These are phyloP conservation scores for Capsicum baccatum DNA, from an alignment of 257 asterid genomes.

Conservation along the genomic window DNA sequence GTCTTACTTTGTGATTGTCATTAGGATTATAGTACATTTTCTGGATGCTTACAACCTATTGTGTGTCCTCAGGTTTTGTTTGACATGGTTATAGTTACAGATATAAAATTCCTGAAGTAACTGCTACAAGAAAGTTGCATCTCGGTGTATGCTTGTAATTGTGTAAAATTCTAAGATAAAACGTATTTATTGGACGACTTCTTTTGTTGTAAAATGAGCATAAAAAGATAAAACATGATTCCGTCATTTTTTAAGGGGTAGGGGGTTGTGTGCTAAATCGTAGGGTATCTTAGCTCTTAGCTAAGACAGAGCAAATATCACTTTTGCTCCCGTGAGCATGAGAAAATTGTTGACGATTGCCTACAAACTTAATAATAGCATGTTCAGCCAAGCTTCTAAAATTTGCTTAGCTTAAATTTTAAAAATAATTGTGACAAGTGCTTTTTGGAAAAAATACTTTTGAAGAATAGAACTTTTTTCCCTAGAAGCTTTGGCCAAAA, in stretches of 20 bases:
- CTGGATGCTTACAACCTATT: background rate
- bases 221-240: background rate
- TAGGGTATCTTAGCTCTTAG: conserved; percentile 2
- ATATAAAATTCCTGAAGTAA: background rate
- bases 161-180: background rate
- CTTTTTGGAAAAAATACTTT: no score
- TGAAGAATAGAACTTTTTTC: no score
- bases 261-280: background rate
- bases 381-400: no score
- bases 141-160: background rate
- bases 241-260: background rate
- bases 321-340: background rate
- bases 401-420: no score
- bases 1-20: no score
- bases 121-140: background rate
- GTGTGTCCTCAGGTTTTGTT: conserved; percentile 16
- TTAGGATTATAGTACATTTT: no score
- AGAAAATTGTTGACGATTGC: background rate
- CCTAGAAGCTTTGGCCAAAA: no score
- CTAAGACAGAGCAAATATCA: conserved; percentile 4
- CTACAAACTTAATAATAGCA: background rate
- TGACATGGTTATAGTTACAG: background rate
- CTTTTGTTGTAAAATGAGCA: background rate
- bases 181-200: background rate
- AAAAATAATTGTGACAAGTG: no score